Evolutionary conservation across 352 stramenopile genomes (phyloP).

Genomic region (Phytopythium helicoides): DNA sequence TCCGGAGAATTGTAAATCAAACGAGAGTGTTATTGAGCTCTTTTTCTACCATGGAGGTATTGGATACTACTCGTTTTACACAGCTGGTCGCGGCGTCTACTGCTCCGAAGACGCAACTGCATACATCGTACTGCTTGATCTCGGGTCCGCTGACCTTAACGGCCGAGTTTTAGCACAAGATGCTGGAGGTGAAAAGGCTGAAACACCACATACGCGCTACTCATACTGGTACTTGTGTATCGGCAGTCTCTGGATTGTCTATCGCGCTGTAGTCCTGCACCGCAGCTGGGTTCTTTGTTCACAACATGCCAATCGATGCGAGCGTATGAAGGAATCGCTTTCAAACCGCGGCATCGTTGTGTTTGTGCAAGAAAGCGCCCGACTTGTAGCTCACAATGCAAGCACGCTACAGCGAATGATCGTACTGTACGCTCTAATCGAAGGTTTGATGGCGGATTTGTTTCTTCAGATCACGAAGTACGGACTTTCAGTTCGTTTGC

Average conservation of each 20-base stretch:
- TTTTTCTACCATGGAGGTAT: constrained; percentile 17
- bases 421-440: constrained; percentile 24
- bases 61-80: constrained; percentile 12
- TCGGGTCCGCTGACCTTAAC: constrained; percentile 29
- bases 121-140: constrained; percentile 13
- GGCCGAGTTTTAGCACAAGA: constrained; percentile 10
- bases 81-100: constrained; percentile 3
- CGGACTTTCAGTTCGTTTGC: constrained; percentile 19
- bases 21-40: constrained; percentile 4
- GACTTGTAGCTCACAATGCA: constrained; percentile 19
- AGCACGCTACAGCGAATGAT: constrained; percentile 22
- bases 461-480: constrained; percentile 32
- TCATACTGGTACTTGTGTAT: constrained; percentile 23
- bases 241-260: constrained; percentile 24
- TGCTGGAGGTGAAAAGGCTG: constrained; percentile 7
- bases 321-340: constrained; percentile 15
- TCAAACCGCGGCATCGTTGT: constrained; percentile 20
- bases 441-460: constrained; percentile 32
- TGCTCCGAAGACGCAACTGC: constrained; percentile 8
- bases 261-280: constrained; percentile 19
- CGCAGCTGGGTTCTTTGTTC: constrained; percentile 29
- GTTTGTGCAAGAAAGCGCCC: constrained; percentile 30
- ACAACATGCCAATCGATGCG: constrained; percentile 20
- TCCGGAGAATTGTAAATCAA: too few species aligned
- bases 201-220: not conserved